phyloP scores from a whole-genome alignment of 2,329 filamentous ascomycete genomes.

The Escovopsis sp. region DNA sequence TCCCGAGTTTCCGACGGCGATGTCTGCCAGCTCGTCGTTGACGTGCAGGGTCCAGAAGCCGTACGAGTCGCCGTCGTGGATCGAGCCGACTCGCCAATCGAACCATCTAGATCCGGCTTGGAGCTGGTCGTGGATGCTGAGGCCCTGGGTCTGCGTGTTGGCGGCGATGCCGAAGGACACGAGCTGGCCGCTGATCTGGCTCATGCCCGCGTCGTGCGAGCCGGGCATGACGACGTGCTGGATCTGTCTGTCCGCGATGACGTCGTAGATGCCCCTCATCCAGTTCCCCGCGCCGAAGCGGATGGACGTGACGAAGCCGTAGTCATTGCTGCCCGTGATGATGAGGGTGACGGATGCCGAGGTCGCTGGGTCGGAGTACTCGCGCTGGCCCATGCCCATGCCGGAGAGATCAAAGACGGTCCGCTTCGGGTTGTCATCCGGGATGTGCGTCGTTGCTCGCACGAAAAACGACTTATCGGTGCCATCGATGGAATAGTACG shows the following conservation, averaged over 20 bases:
- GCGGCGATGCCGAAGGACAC: conserved; percentile 18
- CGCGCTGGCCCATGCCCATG: conserved; percentile 18
- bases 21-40: conserved; percentile 16
- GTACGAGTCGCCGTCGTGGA: conserved; percentile 8
- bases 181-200: conserved; percentile 20
- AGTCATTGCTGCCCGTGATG: conserved; percentile 19
- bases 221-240: conserved; percentile 32
- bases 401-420: conserved; percentile 16
- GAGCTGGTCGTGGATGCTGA: conserved; percentile 29
- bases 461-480: conserved; percentile 17
- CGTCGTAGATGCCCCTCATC: conserved; percentile 18
- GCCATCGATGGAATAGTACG: conserved; percentile 15
- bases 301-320: conserved; percentile 17
- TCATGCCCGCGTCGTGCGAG: conserved; percentile 34
- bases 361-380: conserved; percentile 17
- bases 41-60: conserved; percentile 28
- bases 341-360: conserved; percentile 17
- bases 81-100: conserved; percentile 27
- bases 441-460: conserved; percentile 15
- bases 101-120: conserved; percentile 30
- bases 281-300: conserved; percentile 14
- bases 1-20: conserved; percentile 29
- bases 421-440: conserved; percentile 11
- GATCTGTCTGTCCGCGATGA: conserved; percentile 22
- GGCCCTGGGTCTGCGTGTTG: conserved; percentile 30